Conservation (phyloP, 2,329 filamentous ascomycete genomes). For the Xylogone sp. region DNA sequence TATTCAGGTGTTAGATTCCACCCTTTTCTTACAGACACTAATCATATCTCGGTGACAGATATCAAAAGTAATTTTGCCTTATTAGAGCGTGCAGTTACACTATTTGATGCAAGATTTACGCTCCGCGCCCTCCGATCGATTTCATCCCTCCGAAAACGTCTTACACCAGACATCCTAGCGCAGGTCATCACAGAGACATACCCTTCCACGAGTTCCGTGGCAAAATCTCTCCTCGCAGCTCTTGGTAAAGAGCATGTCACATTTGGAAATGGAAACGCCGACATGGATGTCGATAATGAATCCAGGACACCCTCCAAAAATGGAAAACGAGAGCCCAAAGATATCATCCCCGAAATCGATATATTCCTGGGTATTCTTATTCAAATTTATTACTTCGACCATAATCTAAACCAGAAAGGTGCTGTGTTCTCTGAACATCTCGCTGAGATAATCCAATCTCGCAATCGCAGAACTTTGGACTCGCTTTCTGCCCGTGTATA, state of each 20-base stretch:
- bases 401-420: slow-evolving; percentile 75
- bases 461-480: slow-evolving; percentile 93
- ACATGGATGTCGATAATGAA: slow-evolving; percentile 73
- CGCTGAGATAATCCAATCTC: slow-evolving; percentile 76
- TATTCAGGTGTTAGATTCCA: background rate
- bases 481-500: slow-evolving; percentile 93
- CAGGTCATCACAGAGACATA: slow-evolving; percentile 81
- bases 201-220: slow-evolving; percentile 55
- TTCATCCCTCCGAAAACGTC: slow-evolving; percentile 88
- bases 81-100: slow-evolving; percentile 83
- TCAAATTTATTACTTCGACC: slow-evolving; percentile 86
- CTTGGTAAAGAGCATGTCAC: slow-evolving; percentile 64
- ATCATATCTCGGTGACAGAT: slow-evolving; percentile 51
- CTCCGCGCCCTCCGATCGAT: slow-evolving; percentile 92
- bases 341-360: slow-evolving; percentile 81
- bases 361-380: slow-evolving; percentile 82
- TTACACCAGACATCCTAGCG: slow-evolving; percentile 76
- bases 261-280: slow-evolving; percentile 53
- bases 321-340: slow-evolving; percentile 63
- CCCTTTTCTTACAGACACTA: slow-evolving; percentile 6
- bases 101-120: slow-evolving; percentile 94
- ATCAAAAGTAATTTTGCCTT: slow-evolving; percentile 93
- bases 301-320: slow-evolving; percentile 51
- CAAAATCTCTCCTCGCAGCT: slow-evolving; percentile 65
- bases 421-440: slow-evolving; percentile 81